A percentile compares a stretch with the other conserved stretches of the same genome.
These are phyloP conservation scores for Alnus glutinosa DNA, from an alignment of 306 rosid genomes.

Conservation along the genomic window DNA sequence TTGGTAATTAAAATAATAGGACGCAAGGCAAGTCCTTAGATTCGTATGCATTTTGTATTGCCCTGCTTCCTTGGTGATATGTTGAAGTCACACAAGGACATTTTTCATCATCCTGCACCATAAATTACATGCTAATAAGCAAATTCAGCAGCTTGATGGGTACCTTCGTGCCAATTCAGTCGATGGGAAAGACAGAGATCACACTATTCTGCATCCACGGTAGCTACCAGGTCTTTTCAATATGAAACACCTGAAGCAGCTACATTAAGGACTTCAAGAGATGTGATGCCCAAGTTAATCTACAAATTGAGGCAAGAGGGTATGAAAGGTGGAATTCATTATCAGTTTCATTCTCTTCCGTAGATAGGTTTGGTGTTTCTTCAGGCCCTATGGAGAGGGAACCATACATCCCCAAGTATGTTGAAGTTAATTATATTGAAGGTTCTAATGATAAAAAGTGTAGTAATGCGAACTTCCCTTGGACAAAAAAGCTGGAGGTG, in stretches of 20 bases:
- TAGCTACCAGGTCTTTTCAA: slow-evolving; percentile 53
- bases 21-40: neutral
- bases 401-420: slow-evolving; percentile 68
- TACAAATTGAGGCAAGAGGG: slow-evolving; percentile 47
- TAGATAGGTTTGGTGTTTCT: slow-evolving; percentile 50
- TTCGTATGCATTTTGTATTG: neutral
- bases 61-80: neutral
- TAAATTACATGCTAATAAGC: slow-evolving; percentile 84
- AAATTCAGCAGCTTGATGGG: slow-evolving; percentile 76
- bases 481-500: slow-evolving; percentile 91
- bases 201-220: slow-evolving; percentile 58
- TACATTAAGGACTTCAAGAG: slow-evolving; percentile 42
- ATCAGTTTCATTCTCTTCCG: slow-evolving; percentile 47
- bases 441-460: slow-evolving; percentile 83
- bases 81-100: neutral
- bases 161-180: slow-evolving; percentile 47
- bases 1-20: slow-evolving; percentile 3
- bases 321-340: slow-evolving; percentile 41
- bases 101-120: neutral
- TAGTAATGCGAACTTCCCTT: slow-evolving; percentile 66
- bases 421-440: slow-evolving; percentile 84
- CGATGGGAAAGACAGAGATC: slow-evolving; percentile 71
- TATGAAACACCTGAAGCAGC: slow-evolving; percentile 74
- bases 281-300: slow-evolving; percentile 56
- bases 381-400: slow-evolving; percentile 77